Percentiles rank a stretch among this genome's conserved stretches.
These are phyloP conservation scores for Pseudonitzschia pungens DNA, from an alignment of 108 stramenopile species.

Conservation along the genomic window DNA sequence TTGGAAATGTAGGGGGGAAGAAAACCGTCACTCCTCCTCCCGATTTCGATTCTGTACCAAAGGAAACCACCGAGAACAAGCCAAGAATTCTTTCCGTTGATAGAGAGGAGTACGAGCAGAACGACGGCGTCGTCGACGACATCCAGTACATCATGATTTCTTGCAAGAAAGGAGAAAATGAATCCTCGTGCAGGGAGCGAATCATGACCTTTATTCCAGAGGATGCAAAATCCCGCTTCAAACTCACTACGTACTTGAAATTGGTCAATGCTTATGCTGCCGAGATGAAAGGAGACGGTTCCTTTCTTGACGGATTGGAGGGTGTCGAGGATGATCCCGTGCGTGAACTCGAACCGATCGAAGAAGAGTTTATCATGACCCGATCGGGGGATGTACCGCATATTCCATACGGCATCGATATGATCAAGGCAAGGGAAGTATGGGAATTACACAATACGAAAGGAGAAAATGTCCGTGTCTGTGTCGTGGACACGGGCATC, in stretches of 20 bases:
- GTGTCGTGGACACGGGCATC: conserved; percentile 54
- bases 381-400: background rate
- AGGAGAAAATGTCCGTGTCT: conserved; percentile 40
- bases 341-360: conserved; percentile 14
- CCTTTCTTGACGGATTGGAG: conserved; percentile 3
- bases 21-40: background rate
- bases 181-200: conserved; percentile 1
- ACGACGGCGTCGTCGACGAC: background rate
- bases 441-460: conserved; percentile 3
- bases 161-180: background rate
- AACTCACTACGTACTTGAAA: conserved; percentile 2
- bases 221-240: background rate
- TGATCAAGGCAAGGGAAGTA: conserved; percentile 22
- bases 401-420: conserved; percentile 20
- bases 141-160: background rate
- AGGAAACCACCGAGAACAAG: no score
- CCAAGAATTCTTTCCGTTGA: no score
- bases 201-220: background rate
- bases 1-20: background rate
- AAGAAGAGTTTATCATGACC: conserved; percentile 16
- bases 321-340: background rate
- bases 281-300: conserved; percentile 7
- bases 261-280: background rate
- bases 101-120: no score
- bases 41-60: no score